A percentile compares a stretch with the other conserved stretches of the same genome.
phyloP scores from a whole-genome alignment of 1,284 basidiomycete genomes.

The Tremellales sp. region DNA sequence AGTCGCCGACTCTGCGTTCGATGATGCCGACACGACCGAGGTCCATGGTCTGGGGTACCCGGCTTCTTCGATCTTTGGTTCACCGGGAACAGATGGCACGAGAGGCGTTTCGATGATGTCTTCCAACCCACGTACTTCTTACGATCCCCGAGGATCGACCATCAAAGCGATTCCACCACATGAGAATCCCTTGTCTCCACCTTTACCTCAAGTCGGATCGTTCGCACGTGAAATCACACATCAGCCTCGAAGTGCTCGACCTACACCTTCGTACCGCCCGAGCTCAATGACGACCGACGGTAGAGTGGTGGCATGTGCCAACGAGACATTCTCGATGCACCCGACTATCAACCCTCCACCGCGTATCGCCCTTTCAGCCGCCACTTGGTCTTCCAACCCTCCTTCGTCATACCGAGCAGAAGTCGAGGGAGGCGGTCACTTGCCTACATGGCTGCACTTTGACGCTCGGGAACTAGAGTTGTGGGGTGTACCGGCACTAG shows the following conservation, averaged over 20 bases:
- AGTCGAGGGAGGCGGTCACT: conserved; percentile 24
- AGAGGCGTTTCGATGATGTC: not conserved
- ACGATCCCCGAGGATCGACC: conserved; percentile 18
- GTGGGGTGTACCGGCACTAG: conserved; percentile 42
- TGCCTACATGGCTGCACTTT: conserved; percentile 45
- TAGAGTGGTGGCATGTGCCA: conserved; percentile 33
- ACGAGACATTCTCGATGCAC: conserved; percentile 47
- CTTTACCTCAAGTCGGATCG: conserved; percentile 39
- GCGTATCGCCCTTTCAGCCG: conserved; percentile 39
- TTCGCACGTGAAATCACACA: conserved; percentile 25
- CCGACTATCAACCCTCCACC: conserved; percentile 43
- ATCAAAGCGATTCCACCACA: conserved; percentile 30
- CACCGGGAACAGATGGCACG: conserved; percentile 13
- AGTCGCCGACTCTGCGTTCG: conserved; percentile 18
- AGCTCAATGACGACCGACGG: conserved; percentile 23
- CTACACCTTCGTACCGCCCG: conserved; percentile 8
- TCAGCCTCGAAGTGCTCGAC: too few relatives aligned
- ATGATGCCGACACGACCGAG: conserved; percentile 37
- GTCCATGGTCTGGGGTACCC: conserved; percentile 39
- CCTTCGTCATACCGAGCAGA: conserved; percentile 44
- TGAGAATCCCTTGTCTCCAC: conserved; percentile 36
- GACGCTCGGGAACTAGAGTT: conserved; percentile 43
- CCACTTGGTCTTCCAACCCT: conserved; percentile 42
- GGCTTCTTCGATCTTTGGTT: conserved; percentile 37
- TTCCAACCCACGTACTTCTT: not conserved